phyloP scores from a whole-genome alignment of 441 rosid genomes.

The Hura crepitans region DNA sequence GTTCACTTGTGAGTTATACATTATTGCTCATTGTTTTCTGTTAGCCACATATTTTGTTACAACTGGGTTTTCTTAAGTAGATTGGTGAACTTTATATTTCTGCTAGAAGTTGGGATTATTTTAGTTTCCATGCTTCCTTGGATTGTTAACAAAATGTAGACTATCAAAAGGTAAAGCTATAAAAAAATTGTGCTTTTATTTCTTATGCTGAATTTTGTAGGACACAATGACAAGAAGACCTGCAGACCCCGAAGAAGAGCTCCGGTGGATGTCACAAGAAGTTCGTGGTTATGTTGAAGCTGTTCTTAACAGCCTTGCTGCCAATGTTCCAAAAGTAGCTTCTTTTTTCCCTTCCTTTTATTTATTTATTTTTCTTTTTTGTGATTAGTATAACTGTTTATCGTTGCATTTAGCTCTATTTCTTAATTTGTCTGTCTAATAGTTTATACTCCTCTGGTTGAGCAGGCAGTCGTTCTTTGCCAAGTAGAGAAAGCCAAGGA shows the following conservation, averaged over 20 bases:
- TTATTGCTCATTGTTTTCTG: constrained; percentile 13
- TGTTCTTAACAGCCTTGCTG: constrained; percentile 98
- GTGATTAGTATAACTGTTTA: constrained; percentile 11
- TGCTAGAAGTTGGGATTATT: neutral
- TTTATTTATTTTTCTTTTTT: too few species aligned
- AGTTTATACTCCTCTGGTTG: constrained; percentile 24
- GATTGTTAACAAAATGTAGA: too few species aligned
- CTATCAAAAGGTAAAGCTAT: too few species aligned
- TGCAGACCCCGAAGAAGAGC: constrained; percentile 98
- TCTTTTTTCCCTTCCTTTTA: too few species aligned
- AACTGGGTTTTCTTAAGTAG: neutral
- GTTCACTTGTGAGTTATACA: constrained; percentile 81
- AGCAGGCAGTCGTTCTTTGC: constrained; percentile 99
- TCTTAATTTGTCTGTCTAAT: constrained; percentile 10
- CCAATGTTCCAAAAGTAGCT: constrained; percentile 94
- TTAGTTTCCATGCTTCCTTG: neutral
- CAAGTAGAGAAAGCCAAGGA: constrained; percentile 99
- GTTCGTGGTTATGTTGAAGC: constrained; percentile 99
- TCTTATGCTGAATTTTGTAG: constrained; percentile 34
- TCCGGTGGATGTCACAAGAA: constrained; percentile 99
- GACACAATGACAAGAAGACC: constrained; percentile 93
- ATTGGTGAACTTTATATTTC: neutral
- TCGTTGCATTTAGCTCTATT: neutral
- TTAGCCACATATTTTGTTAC: neutral
- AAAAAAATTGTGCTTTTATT: neutral